Conservation (phyloP, 176 grass and related monocot species). For the Hyparrhenia diplandra region DNA sequence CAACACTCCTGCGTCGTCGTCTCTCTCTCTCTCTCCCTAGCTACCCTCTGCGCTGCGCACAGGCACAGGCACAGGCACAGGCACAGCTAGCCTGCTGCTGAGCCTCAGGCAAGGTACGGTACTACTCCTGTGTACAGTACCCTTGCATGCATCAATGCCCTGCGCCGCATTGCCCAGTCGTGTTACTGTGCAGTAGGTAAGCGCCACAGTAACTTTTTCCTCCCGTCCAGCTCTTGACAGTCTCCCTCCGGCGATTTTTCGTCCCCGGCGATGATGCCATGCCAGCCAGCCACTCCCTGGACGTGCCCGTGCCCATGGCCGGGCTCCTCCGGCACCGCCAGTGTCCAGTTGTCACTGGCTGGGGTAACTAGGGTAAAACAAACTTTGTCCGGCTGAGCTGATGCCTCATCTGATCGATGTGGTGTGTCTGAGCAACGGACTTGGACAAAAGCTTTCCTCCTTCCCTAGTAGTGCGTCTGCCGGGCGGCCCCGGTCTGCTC, state of each 20-base stretch:
- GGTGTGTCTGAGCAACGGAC: neutral
- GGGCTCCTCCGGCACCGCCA: too few species aligned
- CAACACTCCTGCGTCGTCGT: too few species aligned
- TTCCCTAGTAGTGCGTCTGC: neutral
- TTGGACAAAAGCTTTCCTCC: neutral
- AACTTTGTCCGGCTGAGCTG: neutral
- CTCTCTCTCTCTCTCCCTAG: too few species aligned
- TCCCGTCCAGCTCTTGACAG: neutral
- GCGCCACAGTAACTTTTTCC: neutral
- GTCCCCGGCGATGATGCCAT: neutral
- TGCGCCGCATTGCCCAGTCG: constrained; percentile 3
- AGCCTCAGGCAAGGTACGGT: too few species aligned
- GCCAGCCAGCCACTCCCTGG: too few species aligned
- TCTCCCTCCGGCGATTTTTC: neutral
- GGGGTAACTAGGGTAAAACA: neutral
- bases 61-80: too few species aligned
- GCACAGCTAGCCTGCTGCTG: too few species aligned
- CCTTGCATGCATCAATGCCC: constrained; percentile 19
- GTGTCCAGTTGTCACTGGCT: neutral
- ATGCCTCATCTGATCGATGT: neutral
- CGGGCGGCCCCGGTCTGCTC: neutral
- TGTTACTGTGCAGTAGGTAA: constrained; percentile 21
- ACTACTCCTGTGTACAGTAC: too few species aligned
- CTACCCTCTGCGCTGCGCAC: too few species aligned
- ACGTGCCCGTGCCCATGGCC: too few species aligned